Base-by-base conservation (phyloP, 140 eudicot species). In the Ambrosia hybrid region DNA sequence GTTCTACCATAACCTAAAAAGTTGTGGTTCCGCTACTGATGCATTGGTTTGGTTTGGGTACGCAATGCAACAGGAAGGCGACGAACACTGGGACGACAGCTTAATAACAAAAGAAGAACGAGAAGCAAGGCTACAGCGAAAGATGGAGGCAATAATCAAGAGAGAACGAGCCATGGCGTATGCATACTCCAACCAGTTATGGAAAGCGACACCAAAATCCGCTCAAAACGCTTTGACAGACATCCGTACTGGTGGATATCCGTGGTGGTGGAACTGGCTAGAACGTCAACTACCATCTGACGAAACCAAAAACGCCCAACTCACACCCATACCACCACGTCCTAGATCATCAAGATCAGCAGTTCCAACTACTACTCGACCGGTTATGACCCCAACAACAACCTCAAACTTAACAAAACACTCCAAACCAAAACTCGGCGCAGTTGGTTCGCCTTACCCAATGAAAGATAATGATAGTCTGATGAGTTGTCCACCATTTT, bases 261-360 rank as follows among this genome's bases (percentile, higher is more conserved):
- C 99, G 5, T 94, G 97, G 95, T 88, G 97, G 99, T 90, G 97
- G 97, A 94, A 87, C 87, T 94, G 99, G 99, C 49, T 94, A 74
- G 97, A 90, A 73, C 94, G 87, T n/a, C 94, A 90, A 73, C 80
- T 79, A 9, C 92, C 91, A 7, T 68, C 84, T 3, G 30, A 83
- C 75, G 89, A 75, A 74, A 33, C 75, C 13, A 93, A 81, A 51
- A 72, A 46, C 48, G 59, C 83, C 41, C 75, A 68, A 11, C 51
- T 70, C 43, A 73, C 77, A 46, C 71, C 76, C 56, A 86, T 95
- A 4, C 97, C 99, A 11, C 73, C 59, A 85, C 99, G 6, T 43
- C 99, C 99, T 1, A 83, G 72, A 58, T 94, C 99, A 53, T 78
- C 99, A 55, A 78, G 77, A 56, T 94, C 99, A 21, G 57, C 83